Percentiles rank a stretch among this genome's conserved stretches.
Conservation (phyloP, 306 rosid species). For the Purshia tridentata region DNA sequence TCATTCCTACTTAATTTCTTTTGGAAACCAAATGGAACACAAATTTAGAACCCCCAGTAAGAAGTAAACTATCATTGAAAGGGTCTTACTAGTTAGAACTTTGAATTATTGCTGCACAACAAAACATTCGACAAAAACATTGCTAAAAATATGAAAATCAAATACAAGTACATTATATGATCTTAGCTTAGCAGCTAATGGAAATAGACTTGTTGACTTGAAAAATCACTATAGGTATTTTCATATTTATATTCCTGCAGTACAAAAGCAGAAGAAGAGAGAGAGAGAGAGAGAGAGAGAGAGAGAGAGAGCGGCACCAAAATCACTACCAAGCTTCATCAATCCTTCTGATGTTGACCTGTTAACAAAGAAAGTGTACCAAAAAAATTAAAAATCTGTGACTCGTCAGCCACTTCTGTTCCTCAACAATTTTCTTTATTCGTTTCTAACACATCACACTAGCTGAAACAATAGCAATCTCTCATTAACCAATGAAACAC, state of each 20-base stretch:
- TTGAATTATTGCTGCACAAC: neutral
- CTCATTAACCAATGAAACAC: too few species aligned
- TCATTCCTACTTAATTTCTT: too few species aligned
- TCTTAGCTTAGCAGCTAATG: neutral
- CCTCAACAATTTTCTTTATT: too few species aligned
- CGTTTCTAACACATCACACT: too few species aligned
- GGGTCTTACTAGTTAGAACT: neutral
- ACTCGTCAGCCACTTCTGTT: too few species aligned
- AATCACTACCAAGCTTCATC: conserved; percentile 97
- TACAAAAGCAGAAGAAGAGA: conserved; percentile 98
- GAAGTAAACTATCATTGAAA: neutral
- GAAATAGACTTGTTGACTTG: neutral
- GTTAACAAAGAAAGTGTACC: conserved; percentile 5
- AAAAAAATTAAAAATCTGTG: conserved; percentile 17
- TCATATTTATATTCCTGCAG: conserved; percentile 65
- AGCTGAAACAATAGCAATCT: too few species aligned
- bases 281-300: too few species aligned
- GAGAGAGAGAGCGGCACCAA: conserved; percentile 99
- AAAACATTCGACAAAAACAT: neutral
- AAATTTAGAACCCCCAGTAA: too few species aligned
- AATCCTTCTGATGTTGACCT: conserved; percentile 97
- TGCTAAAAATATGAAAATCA: neutral
- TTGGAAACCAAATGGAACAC: too few species aligned
- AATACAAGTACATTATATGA: neutral
- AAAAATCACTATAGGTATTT: neutral